Conservation (phyloP, 169 alveolate genomes). For the Cardiosporidium cionae region DNA sequence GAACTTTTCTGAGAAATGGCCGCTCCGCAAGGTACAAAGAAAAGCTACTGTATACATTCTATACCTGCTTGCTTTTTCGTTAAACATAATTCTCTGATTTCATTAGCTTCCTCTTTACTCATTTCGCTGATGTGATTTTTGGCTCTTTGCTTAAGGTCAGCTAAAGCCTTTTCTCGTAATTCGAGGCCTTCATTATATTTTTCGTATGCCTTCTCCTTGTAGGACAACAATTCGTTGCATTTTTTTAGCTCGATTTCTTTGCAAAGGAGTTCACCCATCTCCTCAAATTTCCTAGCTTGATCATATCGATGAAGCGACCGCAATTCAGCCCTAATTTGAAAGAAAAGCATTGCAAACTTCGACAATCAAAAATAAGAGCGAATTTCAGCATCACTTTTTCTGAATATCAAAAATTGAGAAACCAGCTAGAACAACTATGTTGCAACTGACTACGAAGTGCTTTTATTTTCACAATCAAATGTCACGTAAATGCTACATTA, state of each 20-base stretch:
- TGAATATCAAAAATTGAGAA: no score
- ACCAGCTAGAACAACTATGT: no score
- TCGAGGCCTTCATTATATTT: not conserved
- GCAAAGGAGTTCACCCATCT: not conserved
- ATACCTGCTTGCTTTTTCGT: constrained; percentile 6
- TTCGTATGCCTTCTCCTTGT: not conserved
- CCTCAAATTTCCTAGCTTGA: constrained; percentile 5
- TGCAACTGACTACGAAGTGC: no score
- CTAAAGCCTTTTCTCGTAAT: constrained; percentile 1
- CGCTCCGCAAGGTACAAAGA: not conserved
- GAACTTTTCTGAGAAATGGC: not conserved
- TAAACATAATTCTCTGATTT: not conserved
- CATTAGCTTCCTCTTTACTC: not conserved
- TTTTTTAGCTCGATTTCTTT: constrained; percentile 18
- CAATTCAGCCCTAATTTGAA: constrained; percentile 4
- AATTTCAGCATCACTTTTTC: no score
- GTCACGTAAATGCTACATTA: no score
- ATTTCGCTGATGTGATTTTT: no score
- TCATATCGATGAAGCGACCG: constrained; percentile 13
- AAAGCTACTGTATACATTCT: not conserved
- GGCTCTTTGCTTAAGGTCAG: no score
- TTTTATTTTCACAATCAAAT: no score
- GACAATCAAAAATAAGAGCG: no score
- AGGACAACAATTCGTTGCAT: not conserved
- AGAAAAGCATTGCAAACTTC: not conserved